Evolutionary conservation across 108 stramenopile species (phyloP), one percentile per base, ranked within the genome.

Genomic region (Phaeodactylum tricornutum): DNA sequence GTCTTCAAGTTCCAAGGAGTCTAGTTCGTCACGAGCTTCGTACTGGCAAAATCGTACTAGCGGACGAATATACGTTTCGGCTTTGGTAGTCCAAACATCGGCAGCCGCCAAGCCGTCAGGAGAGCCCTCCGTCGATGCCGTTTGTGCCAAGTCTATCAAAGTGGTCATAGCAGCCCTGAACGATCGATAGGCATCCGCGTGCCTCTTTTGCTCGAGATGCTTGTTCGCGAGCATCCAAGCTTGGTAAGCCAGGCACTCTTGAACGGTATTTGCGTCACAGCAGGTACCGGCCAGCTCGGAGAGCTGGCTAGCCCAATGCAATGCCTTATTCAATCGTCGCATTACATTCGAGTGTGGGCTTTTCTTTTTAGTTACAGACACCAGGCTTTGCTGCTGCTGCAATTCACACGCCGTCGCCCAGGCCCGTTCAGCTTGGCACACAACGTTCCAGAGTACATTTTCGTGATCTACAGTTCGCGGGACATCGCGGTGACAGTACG

Each of bases 191-290:
- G 81, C 78, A 36, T 39, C 37, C 26, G 67, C 71, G 64, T 76
- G 74, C 28, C 71, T 40, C 42, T 53, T 34, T 19, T 54, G 49
- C 60, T 81, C 69, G 23, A 76, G 27, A 16, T 50, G 49, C 21
- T 67, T 67, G 54, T 78, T 88, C 12, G 79, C 87, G n/a, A 55
- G 59, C 77, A 83, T 88, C 77, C 79, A 88, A 16, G 61, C 53
- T 28, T 62, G 69, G 35, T 88, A 88, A 1, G 81, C 73, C 38
- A 67, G 35, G 20, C 63, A 63, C 66, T 88, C 87, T 47, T 56
- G 45, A n/a, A 47, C 49, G 1, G 81, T 79, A 22, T 43, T 53
- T 31, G 62, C 57, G 48, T 80, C 77, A 25, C 56, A 47, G 28
- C 37, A 26, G 9, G 9, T 33, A 4, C 22, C 20, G 0, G 65